These are phyloP conservation scores for Schizophyllum commune DNA, from an alignment of 1,284 basidiomycete genomes.

Conservation along the genomic window DNA sequence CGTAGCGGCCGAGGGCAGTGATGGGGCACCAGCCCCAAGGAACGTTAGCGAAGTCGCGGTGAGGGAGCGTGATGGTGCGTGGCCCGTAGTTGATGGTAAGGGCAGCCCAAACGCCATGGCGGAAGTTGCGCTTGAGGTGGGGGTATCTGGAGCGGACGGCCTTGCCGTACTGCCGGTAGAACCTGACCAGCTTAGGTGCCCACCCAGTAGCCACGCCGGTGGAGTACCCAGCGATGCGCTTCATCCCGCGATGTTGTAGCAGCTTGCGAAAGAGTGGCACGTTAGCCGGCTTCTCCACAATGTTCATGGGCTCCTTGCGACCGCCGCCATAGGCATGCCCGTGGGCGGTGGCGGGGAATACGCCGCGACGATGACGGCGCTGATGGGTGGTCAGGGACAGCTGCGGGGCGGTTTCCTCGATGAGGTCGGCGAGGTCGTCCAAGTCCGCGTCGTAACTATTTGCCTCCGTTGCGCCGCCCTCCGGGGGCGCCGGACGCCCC, in stretches of 20 bases:
- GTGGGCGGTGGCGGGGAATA: slow-evolving; percentile 2
- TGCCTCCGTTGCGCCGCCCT: not conserved
- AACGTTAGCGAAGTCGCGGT: slow-evolving; percentile 1
- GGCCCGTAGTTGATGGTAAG: slow-evolving; percentile 5
- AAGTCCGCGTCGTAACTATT: not conserved
- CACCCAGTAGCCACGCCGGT: not conserved
- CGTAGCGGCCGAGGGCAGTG: not conserved
- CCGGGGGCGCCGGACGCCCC: not conserved
- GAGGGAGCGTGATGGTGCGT: not conserved
- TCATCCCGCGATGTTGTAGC: not conserved
- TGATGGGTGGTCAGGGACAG: not conserved
- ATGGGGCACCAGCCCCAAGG: slow-evolving; percentile 9
- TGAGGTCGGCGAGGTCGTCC: not conserved
- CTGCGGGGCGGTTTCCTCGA: not conserved
- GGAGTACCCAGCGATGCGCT: not conserved
- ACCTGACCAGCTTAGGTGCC: not conserved
- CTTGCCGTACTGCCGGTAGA: not conserved
- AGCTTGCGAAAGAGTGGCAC: not conserved
- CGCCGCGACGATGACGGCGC: slow-evolving; percentile 1
- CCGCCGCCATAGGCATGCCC: slow-evolving; percentile 1
- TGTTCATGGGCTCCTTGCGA: not conserved
- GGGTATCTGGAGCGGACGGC: not conserved
- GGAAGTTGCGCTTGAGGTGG: not conserved
- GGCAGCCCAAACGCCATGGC: not conserved
- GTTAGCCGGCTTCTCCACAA: not conserved